Evolutionary conservation across 2,329 filamentous ascomycete species (phyloP).

Genomic region (Saccharata proteae): DNA sequence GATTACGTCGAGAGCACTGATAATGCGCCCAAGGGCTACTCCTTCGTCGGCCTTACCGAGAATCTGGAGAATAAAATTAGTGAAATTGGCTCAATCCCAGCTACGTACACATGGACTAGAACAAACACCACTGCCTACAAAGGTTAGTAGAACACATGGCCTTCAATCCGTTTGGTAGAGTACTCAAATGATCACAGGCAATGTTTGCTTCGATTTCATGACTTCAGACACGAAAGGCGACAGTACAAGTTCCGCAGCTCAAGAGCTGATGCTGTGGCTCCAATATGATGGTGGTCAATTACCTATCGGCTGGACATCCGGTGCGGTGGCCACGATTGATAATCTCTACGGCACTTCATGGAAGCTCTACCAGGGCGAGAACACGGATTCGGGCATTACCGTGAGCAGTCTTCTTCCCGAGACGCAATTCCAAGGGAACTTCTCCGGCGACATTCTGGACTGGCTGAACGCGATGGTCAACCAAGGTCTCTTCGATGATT

Average conservation of each 20-base stretch:
- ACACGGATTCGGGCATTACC: constrained; percentile 31
- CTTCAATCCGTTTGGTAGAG: not conserved
- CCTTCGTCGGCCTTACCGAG: constrained; percentile 32
- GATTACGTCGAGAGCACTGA: constrained; percentile 20
- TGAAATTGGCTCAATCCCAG: constrained; percentile 28
- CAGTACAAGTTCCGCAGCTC: constrained; percentile 26
- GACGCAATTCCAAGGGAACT: constrained; percentile 26
- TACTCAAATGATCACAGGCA: constrained; percentile 14
- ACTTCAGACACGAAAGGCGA: constrained; percentile 31
- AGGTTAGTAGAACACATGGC: constrained; percentile 7
- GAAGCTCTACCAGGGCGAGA: constrained; percentile 32
- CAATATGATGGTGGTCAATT: constrained; percentile 30
- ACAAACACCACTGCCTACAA: constrained; percentile 31
- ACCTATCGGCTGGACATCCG: constrained; percentile 29
- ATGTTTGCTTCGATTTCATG: constrained; percentile 35
- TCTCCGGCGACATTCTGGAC: constrained; percentile 30
- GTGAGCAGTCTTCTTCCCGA: constrained; percentile 28
- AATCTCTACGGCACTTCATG: constrained; percentile 15
- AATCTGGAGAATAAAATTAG: constrained; percentile 29
- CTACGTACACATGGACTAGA: constrained; percentile 28
- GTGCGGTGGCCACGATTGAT: constrained; percentile 19
- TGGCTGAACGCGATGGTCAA: constrained; percentile 28
- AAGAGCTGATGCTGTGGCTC: constrained; percentile 36
- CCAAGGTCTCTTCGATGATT: constrained; percentile 21
- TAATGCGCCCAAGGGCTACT: constrained; percentile 33